A percentile compares a stretch with the other conserved stretches of the same genome.
Evolutionary conservation across 139 green algal genomes (phyloP).

Genomic region (Coccomyxa sp.): DNA sequence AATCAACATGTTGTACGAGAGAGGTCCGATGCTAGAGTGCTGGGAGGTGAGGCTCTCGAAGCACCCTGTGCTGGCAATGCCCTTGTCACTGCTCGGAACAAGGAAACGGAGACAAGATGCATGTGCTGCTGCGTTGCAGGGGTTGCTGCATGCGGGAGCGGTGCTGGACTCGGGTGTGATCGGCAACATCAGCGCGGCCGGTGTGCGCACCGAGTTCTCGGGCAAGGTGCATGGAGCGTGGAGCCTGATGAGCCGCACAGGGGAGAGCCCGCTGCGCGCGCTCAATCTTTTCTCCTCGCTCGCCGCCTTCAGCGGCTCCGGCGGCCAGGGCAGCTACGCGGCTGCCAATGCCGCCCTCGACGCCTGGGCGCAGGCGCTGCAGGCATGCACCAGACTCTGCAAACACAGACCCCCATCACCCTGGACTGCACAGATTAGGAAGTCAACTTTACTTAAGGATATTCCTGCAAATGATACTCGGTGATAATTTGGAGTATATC

Average conservation of each 20-base stretch:
- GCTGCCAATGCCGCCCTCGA: slow-evolving; percentile 48
- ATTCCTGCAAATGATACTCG: background rate
- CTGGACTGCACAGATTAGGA: background rate
- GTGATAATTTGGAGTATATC: too few relatives aligned
- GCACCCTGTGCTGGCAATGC: too few relatives aligned
- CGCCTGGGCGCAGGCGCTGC: background rate
- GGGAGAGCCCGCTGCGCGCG: background rate
- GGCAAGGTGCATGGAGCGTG: slow-evolving; percentile 34
- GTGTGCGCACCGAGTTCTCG: slow-evolving; percentile 25
- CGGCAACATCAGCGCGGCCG: slow-evolving; percentile 14
- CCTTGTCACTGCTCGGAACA: too few relatives aligned
- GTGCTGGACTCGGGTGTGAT: slow-evolving; percentile 37
- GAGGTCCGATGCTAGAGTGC: too few relatives aligned
- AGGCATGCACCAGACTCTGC: background rate
- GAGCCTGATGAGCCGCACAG: slow-evolving; percentile 1
- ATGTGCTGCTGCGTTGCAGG: background rate
- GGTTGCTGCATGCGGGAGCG: slow-evolving; percentile 30
- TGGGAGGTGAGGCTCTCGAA: too few relatives aligned
- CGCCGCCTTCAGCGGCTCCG: slow-evolving; percentile 38
- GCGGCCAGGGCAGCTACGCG: slow-evolving; percentile 45
- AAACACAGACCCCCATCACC: background rate
- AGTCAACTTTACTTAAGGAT: background rate
- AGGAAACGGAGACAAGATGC: background rate
- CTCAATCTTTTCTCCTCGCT: slow-evolving; percentile 51
- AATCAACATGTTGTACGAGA: too few relatives aligned